Base-by-base conservation (phyloP, 1,139 yeast species). In the Pichia sp. region DNA sequence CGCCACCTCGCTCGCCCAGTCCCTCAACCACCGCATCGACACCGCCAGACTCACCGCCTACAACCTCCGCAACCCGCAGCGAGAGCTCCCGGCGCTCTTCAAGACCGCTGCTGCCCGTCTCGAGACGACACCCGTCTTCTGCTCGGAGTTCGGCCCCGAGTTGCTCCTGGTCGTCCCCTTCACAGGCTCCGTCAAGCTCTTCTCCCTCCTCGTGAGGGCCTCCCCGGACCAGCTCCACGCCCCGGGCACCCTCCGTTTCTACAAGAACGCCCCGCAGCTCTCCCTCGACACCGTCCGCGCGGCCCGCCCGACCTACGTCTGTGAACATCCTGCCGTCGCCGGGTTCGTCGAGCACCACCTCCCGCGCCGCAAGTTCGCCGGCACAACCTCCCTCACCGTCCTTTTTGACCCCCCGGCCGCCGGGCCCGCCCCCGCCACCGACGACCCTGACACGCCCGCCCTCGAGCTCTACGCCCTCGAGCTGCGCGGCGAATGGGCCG, bases 81-180 rank as follows among this genome's bases (percentile, higher is more conserved):
- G 73, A 1, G 86, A 78, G 9, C 64, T 85, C 3, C 67, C 74
- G 43, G 73, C 78, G 55, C 64, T 85, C 4, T 87, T 89, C 74
- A 74, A 75, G 41, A 67, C 75, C 37, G 66, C 76, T 3, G 70
- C 69, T 2, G 68, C 72, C 25, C 77, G 70, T 61, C 79, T 74
- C 60, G 60, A 68, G 44, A 60, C 79, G 25, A 66, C 67, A 23
- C 82, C 81, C 9, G 74, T 74, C 39, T 70, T 90, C 37, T 79
- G 78, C 62, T 82, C 91, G 1, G 97, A 91, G 65, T 82, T 87
- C 3, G 98, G 93, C 64, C 80, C 85, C 54, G 96, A 91, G 65
- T 59, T 91, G 62, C 78, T 91, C 45, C 63, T 91, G 30, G 79
- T 80, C 55, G 78, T 93, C 28, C 97, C 96, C 60, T 91, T 89